These are phyloP conservation scores for Metrosideros polymorpha DNA, from an alignment of 441 rosid genomes.

Conservation along the genomic window DNA sequence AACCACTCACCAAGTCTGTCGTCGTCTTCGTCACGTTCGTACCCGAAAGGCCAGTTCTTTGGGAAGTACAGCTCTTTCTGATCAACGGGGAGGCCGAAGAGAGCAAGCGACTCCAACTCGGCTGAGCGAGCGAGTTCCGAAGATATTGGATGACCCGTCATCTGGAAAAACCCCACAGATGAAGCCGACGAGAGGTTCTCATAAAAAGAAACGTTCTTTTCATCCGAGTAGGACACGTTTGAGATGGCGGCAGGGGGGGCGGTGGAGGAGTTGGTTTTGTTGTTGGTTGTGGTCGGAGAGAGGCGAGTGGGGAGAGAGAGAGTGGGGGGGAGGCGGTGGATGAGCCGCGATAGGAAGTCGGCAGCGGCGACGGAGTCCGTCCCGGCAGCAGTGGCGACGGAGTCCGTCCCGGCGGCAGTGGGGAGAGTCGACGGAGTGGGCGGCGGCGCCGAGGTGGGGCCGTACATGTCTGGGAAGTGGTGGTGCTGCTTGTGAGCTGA, in stretches of 20 bases:
- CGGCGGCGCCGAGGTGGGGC: conserved; percentile 60
- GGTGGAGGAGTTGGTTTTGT: not conserved
- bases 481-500: conserved; percentile 34
- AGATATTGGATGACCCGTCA: conserved; percentile 28
- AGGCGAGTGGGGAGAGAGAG: conserved; percentile 51
- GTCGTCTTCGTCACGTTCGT: conserved; percentile 23
- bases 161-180: conserved; percentile 48
- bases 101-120: conserved; percentile 38
- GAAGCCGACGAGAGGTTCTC: conserved; percentile 26
- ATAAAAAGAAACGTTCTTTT: not conserved
- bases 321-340: conserved; percentile 64
- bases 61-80: conserved; percentile 37
- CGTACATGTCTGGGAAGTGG: conserved; percentile 21
- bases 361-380: conserved; percentile 15
- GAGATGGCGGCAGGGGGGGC: conserved; percentile 9
- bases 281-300: not conserved
- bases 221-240: not conserved
- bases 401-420: conserved; percentile 17
- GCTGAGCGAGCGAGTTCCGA: conserved; percentile 46
- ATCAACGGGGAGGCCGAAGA: conserved; percentile 34
- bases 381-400: conserved; percentile 20
- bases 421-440: conserved; percentile 42
- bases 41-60: conserved; percentile 69
- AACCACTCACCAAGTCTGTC: conserved; percentile 37
- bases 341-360: conserved; percentile 49